Evolutionary conservation across 495 filamentous ascomycete genomes (phyloP), one percentile per base, ranked within the genome.

Genomic region (Hypoxylon lenormandii): DNA sequence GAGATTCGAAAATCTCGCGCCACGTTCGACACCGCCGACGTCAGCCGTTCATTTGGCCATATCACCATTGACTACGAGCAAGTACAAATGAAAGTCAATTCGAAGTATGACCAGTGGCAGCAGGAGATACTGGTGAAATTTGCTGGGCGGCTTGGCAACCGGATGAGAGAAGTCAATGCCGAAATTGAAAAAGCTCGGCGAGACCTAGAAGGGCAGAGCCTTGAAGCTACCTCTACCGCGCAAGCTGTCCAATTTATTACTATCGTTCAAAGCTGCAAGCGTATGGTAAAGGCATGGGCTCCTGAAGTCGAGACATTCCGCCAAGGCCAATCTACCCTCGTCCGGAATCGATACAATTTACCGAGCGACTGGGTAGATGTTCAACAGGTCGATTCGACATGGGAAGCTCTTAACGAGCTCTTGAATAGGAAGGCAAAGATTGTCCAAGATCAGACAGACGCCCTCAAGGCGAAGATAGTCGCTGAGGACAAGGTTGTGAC

Each of bases 21-120:
- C 37, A 98, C 95, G 0, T 99, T 99, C 70, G 95, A 99, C 73
- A 98, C 92, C 4, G 94, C 94, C 8, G 94, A 97, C 70, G 91
- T 93, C 50, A 93, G 89, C 76, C 89, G 90, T 43, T 91, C 88
- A 5, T 98, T 99, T 74, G 95, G 95, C 8, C 93, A 96, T 74
- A 88, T 97, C 52, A 91, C 89, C 6, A 92, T 99, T 66, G 94
- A 98, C 75, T 98, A 98, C 64, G 95, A 97, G 70, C 95, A 99
- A 79, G 95, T 99, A 0, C 96, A 98, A 74, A 92, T 92, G 30
- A 97, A 94, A 77, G 94, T 99, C 76, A 97, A 97, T 75, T 91
- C 92, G 57, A 98, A 97, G 73, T 99, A 99, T 72, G 96, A 99
- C 76, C 96, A 98, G 78, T 99, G 95, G 95, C 95, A 99, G 73